These are phyloP conservation scores for Fraxinus floribunda DNA, from an alignment of 305 asterid species.

Conservation along the genomic window DNA sequence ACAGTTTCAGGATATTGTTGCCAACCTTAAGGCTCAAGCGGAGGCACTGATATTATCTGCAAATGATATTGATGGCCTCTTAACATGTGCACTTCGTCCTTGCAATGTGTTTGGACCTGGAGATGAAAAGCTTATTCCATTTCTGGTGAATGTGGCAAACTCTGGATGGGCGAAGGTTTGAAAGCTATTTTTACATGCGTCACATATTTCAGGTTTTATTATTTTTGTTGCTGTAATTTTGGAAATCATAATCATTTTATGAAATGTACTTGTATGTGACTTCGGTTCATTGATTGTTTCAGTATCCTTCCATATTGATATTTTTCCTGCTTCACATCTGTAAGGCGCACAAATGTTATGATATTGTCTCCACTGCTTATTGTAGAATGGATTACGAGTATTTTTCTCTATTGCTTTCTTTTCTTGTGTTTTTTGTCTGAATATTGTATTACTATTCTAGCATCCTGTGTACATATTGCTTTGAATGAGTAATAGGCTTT, in stretches of 20 bases:
- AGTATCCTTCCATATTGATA: conserved; percentile 14
- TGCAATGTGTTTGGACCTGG: conserved; percentile 81
- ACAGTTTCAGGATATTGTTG: conserved; percentile 66
- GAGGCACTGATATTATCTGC: conserved; percentile 77
- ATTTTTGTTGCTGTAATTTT: conserved; percentile 12
- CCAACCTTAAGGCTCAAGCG: conserved; percentile 83
- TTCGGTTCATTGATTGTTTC: conserved; percentile 11
- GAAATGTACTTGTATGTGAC: conserved; percentile 9
- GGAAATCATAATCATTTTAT: conserved; percentile 10
- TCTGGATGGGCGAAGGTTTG: conserved; percentile 79
- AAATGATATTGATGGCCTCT: conserved; percentile 73
- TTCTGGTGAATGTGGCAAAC: conserved; percentile 56
- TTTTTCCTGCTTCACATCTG: background rate
- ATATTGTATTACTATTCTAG: conserved; percentile 25
- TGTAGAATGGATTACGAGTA: conserved; percentile 14
- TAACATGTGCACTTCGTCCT: conserved; percentile 84
- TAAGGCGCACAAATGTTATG: background rate
- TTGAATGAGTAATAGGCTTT: conserved; percentile 80
- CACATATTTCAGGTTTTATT: conserved; percentile 16
- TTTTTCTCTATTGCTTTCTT: conserved; percentile 8
- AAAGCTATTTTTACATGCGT: conserved; percentile 24
- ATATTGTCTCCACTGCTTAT: background rate
- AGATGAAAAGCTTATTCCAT: conserved; percentile 58
- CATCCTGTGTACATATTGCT: conserved; percentile 28
- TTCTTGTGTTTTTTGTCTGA: conserved; percentile 13